Evolutionary conservation across 2,329 filamentous ascomycete genomes (phyloP).

Genomic region (Alternaria viburni): DNA sequence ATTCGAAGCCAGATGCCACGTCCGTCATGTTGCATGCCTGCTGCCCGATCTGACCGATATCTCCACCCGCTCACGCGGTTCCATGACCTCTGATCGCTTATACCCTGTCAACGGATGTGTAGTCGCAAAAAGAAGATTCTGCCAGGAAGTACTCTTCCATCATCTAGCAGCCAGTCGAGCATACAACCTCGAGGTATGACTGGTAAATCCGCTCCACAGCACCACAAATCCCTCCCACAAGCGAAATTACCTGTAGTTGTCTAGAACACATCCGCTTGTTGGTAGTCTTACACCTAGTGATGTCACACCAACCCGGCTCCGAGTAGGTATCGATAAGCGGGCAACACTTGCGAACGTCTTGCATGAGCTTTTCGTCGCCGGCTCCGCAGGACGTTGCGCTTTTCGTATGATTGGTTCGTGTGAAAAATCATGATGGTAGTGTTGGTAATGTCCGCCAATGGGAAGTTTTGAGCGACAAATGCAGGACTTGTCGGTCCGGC

Average conservation of each 20-base stretch:
- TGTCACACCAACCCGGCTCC: conserved; percentile 4
- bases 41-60: conserved; percentile 4
- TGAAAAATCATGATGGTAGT: background rate
- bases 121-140: background rate
- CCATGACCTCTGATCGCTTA: background rate
- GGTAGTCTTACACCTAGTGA: conserved; percentile 6
- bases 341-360: conserved; percentile 1
- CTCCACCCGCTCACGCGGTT: background rate
- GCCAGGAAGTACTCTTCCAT: background rate
- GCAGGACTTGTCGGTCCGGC: background rate
- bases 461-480: background rate
- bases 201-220: background rate
- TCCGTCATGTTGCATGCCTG: background rate
- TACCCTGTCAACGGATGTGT: background rate
- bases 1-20: background rate
- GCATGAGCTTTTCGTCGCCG: conserved; percentile 1
- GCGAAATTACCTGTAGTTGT: conserved; percentile 11
- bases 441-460: conserved; percentile 11
- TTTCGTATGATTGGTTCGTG: conserved; percentile 11
- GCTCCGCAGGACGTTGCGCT: conserved; percentile 2
- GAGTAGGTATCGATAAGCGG: conserved; percentile 18
- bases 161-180: background rate
- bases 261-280: conserved; percentile 4
- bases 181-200: background rate
- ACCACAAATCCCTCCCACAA: conserved; percentile 5